These are phyloP conservation scores for Nicotiana tomentosiformis DNA, from an alignment of 257 asterid genomes.

Conservation along the genomic window DNA sequence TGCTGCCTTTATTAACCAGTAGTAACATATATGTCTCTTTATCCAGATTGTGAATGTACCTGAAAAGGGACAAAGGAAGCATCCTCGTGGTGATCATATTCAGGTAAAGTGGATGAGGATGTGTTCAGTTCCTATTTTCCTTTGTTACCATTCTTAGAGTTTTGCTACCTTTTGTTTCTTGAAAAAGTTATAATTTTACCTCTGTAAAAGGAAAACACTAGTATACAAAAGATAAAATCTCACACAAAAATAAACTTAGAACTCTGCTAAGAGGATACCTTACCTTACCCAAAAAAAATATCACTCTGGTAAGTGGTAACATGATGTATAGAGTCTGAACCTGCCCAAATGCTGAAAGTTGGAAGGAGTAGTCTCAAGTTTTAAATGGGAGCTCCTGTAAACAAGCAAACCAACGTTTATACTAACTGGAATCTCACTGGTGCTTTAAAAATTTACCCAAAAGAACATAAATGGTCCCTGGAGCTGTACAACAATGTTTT, in stretches of 20 bases:
- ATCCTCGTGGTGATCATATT: slow-evolving; percentile 83
- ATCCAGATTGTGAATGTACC: slow-evolving; percentile 89
- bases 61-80: slow-evolving; percentile 92
- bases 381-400: not conserved
- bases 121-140: slow-evolving; percentile 8
- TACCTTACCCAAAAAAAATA: not conserved
- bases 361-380: not conserved
- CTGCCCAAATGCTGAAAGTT: not conserved
- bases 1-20: not conserved
- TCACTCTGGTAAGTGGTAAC: not conserved
- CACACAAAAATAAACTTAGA: not conserved
- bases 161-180: not conserved
- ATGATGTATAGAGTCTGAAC: not conserved
- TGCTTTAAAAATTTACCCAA: not conserved
- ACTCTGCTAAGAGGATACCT: not conserved
- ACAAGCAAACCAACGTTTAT: not conserved
- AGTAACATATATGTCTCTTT: slow-evolving; percentile 6
- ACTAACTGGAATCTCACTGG: not conserved
- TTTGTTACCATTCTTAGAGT: not conserved
- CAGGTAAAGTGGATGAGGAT: slow-evolving; percentile 47
- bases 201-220: not conserved
- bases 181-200: not conserved
- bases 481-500: not conserved
- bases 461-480: not conserved
- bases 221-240: not conserved